Conservation (phyloP, 106 monocot genomes). For the Narthecium ossifragum region DNA sequence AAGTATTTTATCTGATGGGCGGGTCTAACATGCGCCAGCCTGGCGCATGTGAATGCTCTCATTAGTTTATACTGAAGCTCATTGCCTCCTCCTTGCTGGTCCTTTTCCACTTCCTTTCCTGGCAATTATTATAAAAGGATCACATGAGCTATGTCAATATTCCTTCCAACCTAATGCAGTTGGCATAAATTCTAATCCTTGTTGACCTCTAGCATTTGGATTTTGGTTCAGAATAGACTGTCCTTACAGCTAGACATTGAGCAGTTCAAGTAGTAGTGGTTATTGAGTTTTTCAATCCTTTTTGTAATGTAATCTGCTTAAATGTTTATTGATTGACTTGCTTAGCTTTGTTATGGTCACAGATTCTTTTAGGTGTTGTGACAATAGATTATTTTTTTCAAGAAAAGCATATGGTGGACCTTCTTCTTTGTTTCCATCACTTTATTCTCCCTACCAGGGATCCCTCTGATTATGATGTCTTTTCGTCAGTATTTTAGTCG, state of each 20-base stretch:
- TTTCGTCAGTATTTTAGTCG: no score
- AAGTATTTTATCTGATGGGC: no score
- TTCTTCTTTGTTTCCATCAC: no score
- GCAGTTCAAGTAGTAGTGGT: background rate
- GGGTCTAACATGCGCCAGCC: no score
- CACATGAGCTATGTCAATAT: background rate
- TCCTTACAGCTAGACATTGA: background rate
- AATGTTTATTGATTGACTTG: background rate
- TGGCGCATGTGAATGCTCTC: no score
- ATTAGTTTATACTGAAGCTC: no score
- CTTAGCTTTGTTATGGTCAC: background rate
- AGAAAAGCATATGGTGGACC: no score
- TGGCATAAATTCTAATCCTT: background rate
- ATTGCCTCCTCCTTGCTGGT: no score
- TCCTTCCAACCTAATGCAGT: background rate
- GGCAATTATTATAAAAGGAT: background rate
- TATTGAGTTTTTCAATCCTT: constrained; percentile 10
- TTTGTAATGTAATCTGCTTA: background rate
- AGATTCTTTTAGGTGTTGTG: constrained; percentile 8
- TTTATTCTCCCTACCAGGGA: no score
- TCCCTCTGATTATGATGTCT: no score
- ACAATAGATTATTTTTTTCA: no score
- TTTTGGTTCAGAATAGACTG: background rate
- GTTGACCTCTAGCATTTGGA: constrained; percentile 8
- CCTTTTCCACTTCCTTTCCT: no score